Base-by-base conservation (phyloP, 2,329 filamentous ascomycete genomes). In the Fusarium setosum region DNA sequence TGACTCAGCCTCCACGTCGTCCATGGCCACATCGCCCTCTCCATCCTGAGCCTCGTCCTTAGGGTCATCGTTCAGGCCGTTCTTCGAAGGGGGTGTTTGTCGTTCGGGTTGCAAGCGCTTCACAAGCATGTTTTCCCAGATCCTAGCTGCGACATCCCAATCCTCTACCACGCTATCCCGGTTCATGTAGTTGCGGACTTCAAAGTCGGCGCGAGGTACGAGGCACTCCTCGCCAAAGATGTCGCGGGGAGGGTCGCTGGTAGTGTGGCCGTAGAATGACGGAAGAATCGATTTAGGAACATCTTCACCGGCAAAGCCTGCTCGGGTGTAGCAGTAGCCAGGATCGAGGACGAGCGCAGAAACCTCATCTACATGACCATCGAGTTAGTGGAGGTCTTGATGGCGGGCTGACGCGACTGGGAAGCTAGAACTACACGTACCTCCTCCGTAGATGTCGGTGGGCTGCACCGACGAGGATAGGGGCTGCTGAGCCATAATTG, bases 271-370 rank as follows among this genome's bases (percentile, higher is more conserved):
- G 81, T 99, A 99, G 81, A 92, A 93, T 41, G 94, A 96, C 24
- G 95, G 94, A 59, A 97, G 86, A 57, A 98, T 90, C 26, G 93
- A 94, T 83, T 98, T 98, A 71, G 96, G 96, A 1, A 94, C 91
- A 81, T 99, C 96, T 86, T 99, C 96, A 75, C 96, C 96, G 12
- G 96, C 96, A 75, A 98, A 99, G 59, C 96, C 96, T 61, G 94
- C 96, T 80, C 96, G 94, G 37, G 92, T 94, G 70, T 89, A 91
- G 75, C 92, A 93, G 82, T 94, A 97, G 63, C 96, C 96, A 4
- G 96, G 92, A 76, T 99, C 96, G 75, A 99, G 92, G 34, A 99
- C 93, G 71, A 99, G 92, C 51, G 96, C 96, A 32, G 94, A 96
- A 68, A 99, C 94, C 83, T 99, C 96, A 84, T 99, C 96, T 97